Percentiles rank a stretch among this genome's conserved stretches.
phyloP scores from a whole-genome alignment of 306 rosid genomes.

The Fagus crenata region DNA sequence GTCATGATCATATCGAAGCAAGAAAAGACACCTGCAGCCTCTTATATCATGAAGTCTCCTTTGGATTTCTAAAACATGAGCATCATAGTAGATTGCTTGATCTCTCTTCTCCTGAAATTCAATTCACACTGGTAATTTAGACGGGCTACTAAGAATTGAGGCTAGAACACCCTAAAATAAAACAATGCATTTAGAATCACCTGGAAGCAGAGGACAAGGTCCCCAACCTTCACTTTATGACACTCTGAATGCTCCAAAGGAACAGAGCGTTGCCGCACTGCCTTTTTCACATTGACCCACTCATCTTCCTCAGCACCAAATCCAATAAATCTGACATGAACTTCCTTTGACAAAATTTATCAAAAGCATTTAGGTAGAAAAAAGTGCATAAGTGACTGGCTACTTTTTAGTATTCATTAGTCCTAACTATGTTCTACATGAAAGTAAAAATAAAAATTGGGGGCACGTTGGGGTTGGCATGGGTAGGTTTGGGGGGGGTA shows the following conservation, averaged over 20 bases:
- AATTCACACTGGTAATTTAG: slow-evolving; percentile 18
- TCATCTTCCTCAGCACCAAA: slow-evolving; percentile 94
- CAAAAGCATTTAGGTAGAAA: slow-evolving; percentile 14
- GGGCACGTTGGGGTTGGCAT: too few relatives aligned
- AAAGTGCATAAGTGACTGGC: background rate
- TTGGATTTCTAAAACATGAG: slow-evolving; percentile 70
- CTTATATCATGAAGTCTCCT: slow-evolving; percentile 90
- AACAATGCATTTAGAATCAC: slow-evolving; percentile 37
- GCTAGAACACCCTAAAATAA: background rate
- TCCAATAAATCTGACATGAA: slow-evolving; percentile 83
- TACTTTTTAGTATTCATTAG: background rate
- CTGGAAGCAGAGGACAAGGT: slow-evolving; percentile 83
- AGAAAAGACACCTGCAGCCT: slow-evolving; percentile 89
- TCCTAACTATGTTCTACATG: background rate
- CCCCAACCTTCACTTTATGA: slow-evolving; percentile 65
- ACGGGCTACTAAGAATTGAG: slow-evolving; percentile 5
- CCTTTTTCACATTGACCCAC: slow-evolving; percentile 67
- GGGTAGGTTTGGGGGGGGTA: too few relatives aligned
- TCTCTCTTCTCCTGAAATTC: slow-evolving; percentile 75
- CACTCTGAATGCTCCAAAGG: slow-evolving; percentile 80
- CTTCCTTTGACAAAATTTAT: slow-evolving; percentile 75
- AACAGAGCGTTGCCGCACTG: slow-evolving; percentile 80
- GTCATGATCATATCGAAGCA: slow-evolving; percentile 76
- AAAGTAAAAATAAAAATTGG: too few relatives aligned
- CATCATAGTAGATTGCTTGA: slow-evolving; percentile 81